Conservation (phyloP, 768 basidiomycete species). For the Sarcodon sp. region DNA sequence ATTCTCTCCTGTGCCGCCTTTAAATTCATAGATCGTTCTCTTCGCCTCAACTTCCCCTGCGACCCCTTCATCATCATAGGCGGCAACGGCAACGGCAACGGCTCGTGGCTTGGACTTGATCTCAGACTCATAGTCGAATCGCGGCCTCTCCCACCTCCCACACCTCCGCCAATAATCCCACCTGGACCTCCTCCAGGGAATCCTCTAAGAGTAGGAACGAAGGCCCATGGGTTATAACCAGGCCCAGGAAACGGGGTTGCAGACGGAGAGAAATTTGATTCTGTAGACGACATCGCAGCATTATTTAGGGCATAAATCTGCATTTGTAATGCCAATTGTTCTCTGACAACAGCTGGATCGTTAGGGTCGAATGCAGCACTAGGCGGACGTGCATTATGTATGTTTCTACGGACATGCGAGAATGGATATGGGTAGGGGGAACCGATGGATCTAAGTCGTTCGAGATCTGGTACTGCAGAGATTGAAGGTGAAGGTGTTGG, state of each 20-base stretch:
- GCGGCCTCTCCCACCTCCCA: constrained; percentile 18
- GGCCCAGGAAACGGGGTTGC: constrained; percentile 58
- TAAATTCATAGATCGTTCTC: constrained; percentile 24
- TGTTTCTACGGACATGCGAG: constrained; percentile 51
- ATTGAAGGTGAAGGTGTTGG: constrained; percentile 61
- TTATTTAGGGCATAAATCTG: constrained; percentile 68
- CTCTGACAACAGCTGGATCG: constrained; percentile 40
- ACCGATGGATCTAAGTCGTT: constrained; percentile 26
- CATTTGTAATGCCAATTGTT: constrained; percentile 66
- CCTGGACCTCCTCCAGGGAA: constrained; percentile 19
- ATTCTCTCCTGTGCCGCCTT: constrained; percentile 11
- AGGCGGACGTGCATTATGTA: constrained; percentile 19
- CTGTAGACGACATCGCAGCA: constrained; percentile 41
- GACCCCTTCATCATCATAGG: constrained; percentile 16
- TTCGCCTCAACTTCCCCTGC: constrained; percentile 32
- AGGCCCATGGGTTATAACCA: constrained; percentile 64
- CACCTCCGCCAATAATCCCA: constrained; percentile 26
- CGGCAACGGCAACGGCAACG: constrained; percentile 39
- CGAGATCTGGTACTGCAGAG: constrained; percentile 27
- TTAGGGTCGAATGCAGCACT: constrained; percentile 25
- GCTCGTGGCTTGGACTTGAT: constrained; percentile 63
- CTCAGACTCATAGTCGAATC: constrained; percentile 45
- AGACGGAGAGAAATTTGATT: constrained; percentile 69
- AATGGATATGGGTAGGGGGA: constrained; percentile 77
- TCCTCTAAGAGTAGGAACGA: constrained; percentile 27